Conservation (phyloP, 2,329 filamentous ascomycete genomes). For the Penicillium sp. region DNA sequence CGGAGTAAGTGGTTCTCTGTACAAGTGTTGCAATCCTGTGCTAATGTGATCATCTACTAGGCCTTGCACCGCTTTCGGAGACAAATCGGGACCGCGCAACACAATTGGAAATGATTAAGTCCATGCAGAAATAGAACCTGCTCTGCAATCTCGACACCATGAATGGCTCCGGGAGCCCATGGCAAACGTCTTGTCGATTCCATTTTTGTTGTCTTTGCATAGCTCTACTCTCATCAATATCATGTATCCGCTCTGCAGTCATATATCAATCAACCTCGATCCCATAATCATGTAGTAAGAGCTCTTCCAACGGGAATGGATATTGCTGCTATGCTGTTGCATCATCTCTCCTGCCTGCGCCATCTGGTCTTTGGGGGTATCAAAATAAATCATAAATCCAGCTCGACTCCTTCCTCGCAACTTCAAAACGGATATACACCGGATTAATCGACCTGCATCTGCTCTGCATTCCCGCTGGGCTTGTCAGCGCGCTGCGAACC, state of each 20-base stretch:
- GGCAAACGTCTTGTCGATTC: constrained; percentile 5
- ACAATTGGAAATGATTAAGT: constrained; percentile 82
- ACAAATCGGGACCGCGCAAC: constrained; percentile 78
- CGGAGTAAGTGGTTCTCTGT: constrained; percentile 60
- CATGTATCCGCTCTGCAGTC: not conserved
- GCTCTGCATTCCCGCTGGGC: constrained; percentile 23
- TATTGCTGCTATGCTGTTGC: constrained; percentile 15
- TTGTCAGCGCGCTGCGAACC: constrained; percentile 9
- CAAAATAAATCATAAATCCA: constrained; percentile 4
- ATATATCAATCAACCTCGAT: not conserved
- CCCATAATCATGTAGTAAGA: not conserved
- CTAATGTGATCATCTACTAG: constrained; percentile 32
- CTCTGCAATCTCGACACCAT: not conserved
- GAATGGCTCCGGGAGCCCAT: constrained; percentile 5
- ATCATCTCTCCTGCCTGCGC: constrained; percentile 28
- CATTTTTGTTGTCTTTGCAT: constrained; percentile 15
- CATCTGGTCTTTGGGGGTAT: constrained; percentile 7
- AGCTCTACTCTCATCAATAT: constrained; percentile 1
- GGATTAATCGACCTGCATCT: constrained; percentile 43
- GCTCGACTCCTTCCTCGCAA: constrained; percentile 39
- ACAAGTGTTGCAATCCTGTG: not conserved
- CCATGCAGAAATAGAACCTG: constrained; percentile 45
- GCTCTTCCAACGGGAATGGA: not conserved
- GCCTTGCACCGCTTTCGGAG: constrained; percentile 77
- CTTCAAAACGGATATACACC: not conserved